Evolutionary conservation across 305 asterid species (phyloP).

Genomic region (Solanum hybrid): DNA sequence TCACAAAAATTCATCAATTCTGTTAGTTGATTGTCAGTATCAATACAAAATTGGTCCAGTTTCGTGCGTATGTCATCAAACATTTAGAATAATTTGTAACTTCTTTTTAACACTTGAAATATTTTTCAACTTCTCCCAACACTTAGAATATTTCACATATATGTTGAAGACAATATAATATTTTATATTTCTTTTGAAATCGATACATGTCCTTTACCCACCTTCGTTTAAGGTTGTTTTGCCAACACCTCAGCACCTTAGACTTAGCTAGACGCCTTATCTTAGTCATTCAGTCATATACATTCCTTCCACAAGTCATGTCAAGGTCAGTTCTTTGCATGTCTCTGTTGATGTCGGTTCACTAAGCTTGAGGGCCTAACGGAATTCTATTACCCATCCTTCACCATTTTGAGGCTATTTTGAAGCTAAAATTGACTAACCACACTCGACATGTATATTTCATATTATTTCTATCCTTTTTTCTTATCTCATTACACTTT

Average conservation of each 20-base stretch:
- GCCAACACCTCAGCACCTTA: neutral
- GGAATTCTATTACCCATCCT: neutral
- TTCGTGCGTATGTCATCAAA: neutral
- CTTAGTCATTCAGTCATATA: neutral
- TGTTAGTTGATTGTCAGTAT: neutral
- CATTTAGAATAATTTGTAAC: neutral
- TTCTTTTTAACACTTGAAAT: neutral
- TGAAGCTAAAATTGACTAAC: neutral
- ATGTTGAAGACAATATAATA: neutral
- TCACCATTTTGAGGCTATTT: neutral
- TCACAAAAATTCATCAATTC: neutral
- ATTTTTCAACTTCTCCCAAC: neutral
- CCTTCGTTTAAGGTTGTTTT: neutral
- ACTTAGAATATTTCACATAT: neutral
- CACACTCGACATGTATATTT: neutral
- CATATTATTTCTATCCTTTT: neutral
- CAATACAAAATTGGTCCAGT: neutral
- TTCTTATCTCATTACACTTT: neutral
- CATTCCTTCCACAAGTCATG: neutral
- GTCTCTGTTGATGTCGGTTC: neutral
- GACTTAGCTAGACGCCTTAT: neutral
- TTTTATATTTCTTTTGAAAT: neutral
- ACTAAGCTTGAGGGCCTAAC: neutral
- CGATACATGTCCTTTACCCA: neutral
- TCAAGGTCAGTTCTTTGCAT: neutral